Percentiles rank a stretch among this genome's conserved stretches.
Evolutionary conservation across 2,329 filamentous ascomycete species (phyloP).

Genomic region (Pseudocercospora crystallina): DNA sequence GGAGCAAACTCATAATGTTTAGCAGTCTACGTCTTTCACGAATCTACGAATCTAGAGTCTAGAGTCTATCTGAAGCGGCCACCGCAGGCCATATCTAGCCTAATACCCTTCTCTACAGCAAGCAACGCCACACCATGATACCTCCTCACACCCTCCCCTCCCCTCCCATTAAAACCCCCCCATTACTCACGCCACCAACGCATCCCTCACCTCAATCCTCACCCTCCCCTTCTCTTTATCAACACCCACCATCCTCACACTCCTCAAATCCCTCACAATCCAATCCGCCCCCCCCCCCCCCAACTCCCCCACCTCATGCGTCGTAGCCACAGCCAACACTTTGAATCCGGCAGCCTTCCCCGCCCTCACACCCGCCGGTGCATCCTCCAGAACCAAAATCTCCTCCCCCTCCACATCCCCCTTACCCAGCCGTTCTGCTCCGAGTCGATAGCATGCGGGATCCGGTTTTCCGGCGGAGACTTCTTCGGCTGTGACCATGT

Average conservation of each 20-base stretch:
- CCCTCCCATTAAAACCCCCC: background rate
- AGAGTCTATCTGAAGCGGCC: background rate
- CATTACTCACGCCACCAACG: conserved; percentile 39
- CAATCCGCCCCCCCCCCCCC: conserved; percentile 78
- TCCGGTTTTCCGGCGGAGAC: conserved; percentile 52
- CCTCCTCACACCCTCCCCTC: background rate
- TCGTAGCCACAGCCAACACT: conserved; percentile 82
- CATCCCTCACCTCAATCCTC: conserved; percentile 67
- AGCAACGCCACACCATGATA: background rate
- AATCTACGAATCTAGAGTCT: conserved; percentile 1
- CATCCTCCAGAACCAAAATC: conserved; percentile 83
- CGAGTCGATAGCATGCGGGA: conserved; percentile 50
- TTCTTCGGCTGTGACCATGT: conserved; percentile 52
- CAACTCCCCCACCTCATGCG: conserved; percentile 73
- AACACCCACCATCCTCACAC: conserved; percentile 62
- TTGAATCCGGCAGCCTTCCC: conserved; percentile 84
- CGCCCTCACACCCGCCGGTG: conserved; percentile 77
- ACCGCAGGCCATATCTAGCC: background rate
- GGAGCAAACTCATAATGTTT: background rate
- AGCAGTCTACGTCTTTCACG: too few relatives aligned
- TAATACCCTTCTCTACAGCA: background rate
- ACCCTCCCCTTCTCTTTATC: conserved; percentile 58
- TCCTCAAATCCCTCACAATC: conserved; percentile 77
- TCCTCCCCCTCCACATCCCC: conserved; percentile 17
- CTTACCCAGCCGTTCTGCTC: conserved; percentile 44